Percentiles rank a stretch among this genome's conserved stretches.
phyloP scores from a whole-genome alignment of 306 rosid species.

The Elaeagnus macrophylla region DNA sequence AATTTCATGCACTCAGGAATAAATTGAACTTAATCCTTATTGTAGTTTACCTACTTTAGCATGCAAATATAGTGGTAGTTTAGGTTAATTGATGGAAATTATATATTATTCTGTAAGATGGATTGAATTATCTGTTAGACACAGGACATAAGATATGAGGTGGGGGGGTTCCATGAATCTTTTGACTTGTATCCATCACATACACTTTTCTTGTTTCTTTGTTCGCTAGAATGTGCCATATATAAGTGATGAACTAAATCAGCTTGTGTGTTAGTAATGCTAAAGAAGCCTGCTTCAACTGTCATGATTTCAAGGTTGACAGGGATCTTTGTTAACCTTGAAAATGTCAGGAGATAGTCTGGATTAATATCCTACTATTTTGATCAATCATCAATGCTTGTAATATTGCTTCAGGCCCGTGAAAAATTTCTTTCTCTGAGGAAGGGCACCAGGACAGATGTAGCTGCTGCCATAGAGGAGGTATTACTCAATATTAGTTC shows the following conservation, averaged over 20 bases:
- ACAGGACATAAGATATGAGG: background rate
- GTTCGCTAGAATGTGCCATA: conserved; percentile 5
- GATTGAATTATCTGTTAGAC: background rate
- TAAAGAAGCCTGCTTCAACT: background rate
- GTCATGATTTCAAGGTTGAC: conserved; percentile 8
- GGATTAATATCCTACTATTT: background rate
- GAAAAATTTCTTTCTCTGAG: conserved; percentile 85
- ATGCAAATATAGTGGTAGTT: conserved; percentile 3
- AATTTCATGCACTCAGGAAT: conserved; percentile 4
- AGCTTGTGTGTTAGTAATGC: background rate
- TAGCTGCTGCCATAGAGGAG: conserved; percentile 77
- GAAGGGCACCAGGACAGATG: conserved; percentile 83
- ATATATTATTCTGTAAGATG: background rate
- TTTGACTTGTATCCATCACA: background rate
- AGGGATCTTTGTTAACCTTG: background rate
- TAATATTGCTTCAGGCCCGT: conserved; percentile 60
- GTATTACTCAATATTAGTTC: conserved; percentile 32
- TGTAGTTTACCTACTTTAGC: conserved; percentile 3
- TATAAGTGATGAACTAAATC: background rate
- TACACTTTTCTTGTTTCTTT: background rate
- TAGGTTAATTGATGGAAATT: conserved; percentile 4
- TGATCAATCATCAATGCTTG: conserved; percentile 1
- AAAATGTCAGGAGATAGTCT: background rate
- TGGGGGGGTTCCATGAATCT: background rate
- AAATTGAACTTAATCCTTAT: background rate